Base-by-base conservation (phyloP, 768 basidiomycete genomes). In the Pluteus cervinus region DNA sequence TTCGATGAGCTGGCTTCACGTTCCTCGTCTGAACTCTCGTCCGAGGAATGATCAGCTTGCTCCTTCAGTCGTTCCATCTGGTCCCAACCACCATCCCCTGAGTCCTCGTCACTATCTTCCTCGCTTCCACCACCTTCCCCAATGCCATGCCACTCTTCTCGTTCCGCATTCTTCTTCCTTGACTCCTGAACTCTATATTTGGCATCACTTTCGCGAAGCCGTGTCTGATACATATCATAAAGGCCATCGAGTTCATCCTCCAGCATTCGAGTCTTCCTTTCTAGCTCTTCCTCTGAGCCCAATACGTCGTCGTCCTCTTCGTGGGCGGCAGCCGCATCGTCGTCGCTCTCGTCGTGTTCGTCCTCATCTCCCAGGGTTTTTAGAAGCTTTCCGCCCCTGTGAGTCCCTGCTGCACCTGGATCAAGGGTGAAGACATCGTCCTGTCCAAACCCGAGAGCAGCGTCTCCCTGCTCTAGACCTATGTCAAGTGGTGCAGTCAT, bases 401-500 rank as follows among this genome's bases (percentile, higher is more conserved):
- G 55, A 43, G 65, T 29, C 24, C 45, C 54, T 24, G 51, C 54
- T 55, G 83, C 79, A 4, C 79, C 74, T 29, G 71, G 66, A 33
- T 66, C 77, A 28, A 98, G 73, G 52, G 93, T 89, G 51, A 98
- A 98, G 16, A 96, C 66, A 48, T 98, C 92, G 17, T 81, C 85
- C 50, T 86, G 82, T 5, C 86, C 87, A 16, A 75, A 54, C n/a
- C 63, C 68, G 12, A 94, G 69, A 12, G 84, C 70, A 3, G 76
- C 63, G 46, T 94, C 91, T 36, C 74, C 69, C 49, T 86, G 85
- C 51, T 91, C 88, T 42, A 92, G 60, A 55, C 92, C 93, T 46
- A 98, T 92, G 50, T 97, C 96, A 47, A 93, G 66, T n/a, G 96
- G 96, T 14, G 91, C 90, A 9, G 86, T 88, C 96, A 99, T 99